These are phyloP conservation scores for Penicillium manginii DNA, from an alignment of 495 filamentous ascomycete species.

Conservation along the genomic window DNA sequence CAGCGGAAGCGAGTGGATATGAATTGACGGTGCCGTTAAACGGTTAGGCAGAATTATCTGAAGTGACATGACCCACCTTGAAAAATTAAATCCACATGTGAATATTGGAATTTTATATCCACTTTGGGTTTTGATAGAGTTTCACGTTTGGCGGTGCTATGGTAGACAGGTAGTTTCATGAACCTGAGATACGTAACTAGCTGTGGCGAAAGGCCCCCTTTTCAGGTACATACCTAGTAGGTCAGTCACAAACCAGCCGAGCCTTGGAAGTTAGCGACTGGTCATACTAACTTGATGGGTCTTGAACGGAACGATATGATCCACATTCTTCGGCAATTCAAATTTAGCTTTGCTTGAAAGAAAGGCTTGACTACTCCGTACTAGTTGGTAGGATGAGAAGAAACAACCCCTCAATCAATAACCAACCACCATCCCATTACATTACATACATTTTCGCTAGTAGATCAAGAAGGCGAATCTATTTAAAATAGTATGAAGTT, in stretches of 20 bases:
- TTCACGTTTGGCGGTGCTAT: not conserved
- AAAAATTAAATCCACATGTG: not conserved
- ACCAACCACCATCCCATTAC: not conserved
- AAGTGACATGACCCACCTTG: not conserved
- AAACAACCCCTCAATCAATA: too few relatives aligned
- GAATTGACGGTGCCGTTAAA: constrained; percentile 50
- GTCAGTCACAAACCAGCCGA: too few relatives aligned
- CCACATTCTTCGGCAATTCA: not conserved
- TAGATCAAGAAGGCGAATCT: not conserved
- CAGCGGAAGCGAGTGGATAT: constrained; percentile 81
- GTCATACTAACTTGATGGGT: too few relatives aligned
- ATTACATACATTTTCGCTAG: not conserved
- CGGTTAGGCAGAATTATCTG: not conserved
- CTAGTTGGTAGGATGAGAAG: too few relatives aligned
- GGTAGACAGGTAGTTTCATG: not conserved
- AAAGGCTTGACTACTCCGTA: too few relatives aligned
- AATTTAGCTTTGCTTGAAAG: not conserved
- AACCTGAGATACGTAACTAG: not conserved
- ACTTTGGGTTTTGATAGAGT: not conserved
- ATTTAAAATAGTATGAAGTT: too few relatives aligned
- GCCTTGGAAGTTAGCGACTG: too few relatives aligned
- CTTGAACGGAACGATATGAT: not conserved
- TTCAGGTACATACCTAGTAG: too few relatives aligned
- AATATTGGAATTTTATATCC: not conserved
- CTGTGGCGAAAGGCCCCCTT: too few relatives aligned